Conservation (phyloP, 2,329 filamentous ascomycete genomes). For the Emericellopsis cladophorae region DNA sequence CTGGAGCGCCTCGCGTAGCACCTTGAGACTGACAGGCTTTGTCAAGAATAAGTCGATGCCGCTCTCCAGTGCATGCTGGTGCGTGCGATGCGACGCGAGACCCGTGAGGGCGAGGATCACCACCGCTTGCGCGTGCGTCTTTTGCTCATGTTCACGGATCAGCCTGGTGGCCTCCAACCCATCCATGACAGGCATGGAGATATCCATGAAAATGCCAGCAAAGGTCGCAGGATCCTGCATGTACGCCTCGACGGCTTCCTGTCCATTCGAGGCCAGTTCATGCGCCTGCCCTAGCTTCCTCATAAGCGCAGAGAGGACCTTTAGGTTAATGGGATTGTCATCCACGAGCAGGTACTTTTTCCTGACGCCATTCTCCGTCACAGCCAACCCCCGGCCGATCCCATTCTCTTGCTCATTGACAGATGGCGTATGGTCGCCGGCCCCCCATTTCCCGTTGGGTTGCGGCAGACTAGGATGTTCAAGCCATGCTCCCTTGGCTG, state of each 20-base stretch:
- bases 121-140: slow-evolving; percentile 23
- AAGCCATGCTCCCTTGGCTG: too few species aligned
- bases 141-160: slow-evolving; percentile 34
- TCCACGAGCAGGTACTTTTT: slow-evolving; percentile 22
- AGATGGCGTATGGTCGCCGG: too few species aligned
- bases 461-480: too few species aligned
- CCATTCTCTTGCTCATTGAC: too few species aligned
- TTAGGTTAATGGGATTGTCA: slow-evolving; percentile 26
- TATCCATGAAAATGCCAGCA: slow-evolving; percentile 28
- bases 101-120: slow-evolving; percentile 41
- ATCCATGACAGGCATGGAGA: slow-evolving; percentile 46
- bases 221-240: slow-evolving; percentile 9
- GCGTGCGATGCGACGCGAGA: slow-evolving; percentile 31
- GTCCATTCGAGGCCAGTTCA: slow-evolving; percentile 17
- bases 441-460: too few species aligned
- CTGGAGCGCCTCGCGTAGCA: slow-evolving; percentile 10
- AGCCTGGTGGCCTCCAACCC: slow-evolving; percentile 34
- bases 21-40: slow-evolving; percentile 34
- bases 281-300: slow-evolving; percentile 16
- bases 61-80: slow-evolving; percentile 38
- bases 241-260: slow-evolving; percentile 19
- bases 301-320: slow-evolving; percentile 17
- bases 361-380: too few species aligned
- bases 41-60: slow-evolving; percentile 42
- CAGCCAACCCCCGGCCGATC: too few species aligned